Conservation (phyloP, 2,329 filamentous ascomycete species). For the Trichoderma polysporum region DNA sequence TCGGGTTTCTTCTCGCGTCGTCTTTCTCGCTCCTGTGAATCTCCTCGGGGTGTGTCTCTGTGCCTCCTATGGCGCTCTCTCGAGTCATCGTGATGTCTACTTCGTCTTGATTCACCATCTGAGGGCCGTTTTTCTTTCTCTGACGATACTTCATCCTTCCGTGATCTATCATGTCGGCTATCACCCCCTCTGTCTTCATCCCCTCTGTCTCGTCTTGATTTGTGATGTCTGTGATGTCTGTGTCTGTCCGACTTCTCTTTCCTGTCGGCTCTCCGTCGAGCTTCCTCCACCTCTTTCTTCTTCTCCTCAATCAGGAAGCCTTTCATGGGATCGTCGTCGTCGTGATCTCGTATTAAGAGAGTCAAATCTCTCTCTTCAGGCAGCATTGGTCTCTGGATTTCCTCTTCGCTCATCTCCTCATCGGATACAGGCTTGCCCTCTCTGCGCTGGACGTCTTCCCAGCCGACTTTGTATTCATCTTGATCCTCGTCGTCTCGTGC, state of each 20-base stretch:
- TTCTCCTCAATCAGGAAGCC: slow-evolving; percentile 85
- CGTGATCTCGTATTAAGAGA: slow-evolving; percentile 72
- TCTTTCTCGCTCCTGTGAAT: slow-evolving; percentile 26
- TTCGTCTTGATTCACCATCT: slow-evolving; percentile 33
- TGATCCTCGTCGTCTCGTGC: slow-evolving; percentile 73
- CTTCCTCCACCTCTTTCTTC: slow-evolving; percentile 79
- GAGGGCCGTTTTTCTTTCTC: slow-evolving; percentile 30
- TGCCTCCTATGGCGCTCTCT: slow-evolving; percentile 30
- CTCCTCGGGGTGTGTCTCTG: slow-evolving; percentile 9
- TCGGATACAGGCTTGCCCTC: slow-evolving; percentile 47
- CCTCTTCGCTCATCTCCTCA: slow-evolving; percentile 45
- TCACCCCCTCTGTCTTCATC: slow-evolving; percentile 35
- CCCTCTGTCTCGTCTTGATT: slow-evolving; percentile 37
- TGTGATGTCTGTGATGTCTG: slow-evolving; percentile 47
- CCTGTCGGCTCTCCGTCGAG: slow-evolving; percentile 53
- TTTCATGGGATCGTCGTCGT: slow-evolving; percentile 98
- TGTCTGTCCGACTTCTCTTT: slow-evolving; percentile 50
- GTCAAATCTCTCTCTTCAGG: slow-evolving; percentile 81
- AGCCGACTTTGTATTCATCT: slow-evolving; percentile 58
- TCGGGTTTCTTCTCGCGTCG: slow-evolving; percentile 27
- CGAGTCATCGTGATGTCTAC: slow-evolving; percentile 33
- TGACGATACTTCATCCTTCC: slow-evolving; percentile 38
- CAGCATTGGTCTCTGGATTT: slow-evolving; percentile 58
- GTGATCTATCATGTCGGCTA: slow-evolving; percentile 35
- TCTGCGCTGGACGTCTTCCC: slow-evolving; percentile 58